Evolutionary conservation across 225 moss, liverwort and hornwort genomes (phyloP), one percentile per base, ranked within the genome.

Genomic region (Takakia lepidozioides): DNA sequence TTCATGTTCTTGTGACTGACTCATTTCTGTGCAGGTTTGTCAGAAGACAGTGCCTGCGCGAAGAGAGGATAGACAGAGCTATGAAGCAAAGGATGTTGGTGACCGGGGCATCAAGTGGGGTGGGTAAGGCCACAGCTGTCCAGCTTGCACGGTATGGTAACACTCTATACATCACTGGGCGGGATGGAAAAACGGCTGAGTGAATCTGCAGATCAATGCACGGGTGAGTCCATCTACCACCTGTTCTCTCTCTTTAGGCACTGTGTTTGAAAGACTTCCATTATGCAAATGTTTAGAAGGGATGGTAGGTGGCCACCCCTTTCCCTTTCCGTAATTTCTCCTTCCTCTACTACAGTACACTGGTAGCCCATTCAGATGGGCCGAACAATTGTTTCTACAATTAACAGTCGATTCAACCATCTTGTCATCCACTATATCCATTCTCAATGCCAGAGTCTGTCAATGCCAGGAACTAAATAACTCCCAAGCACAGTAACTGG

Each of bases 91-190:
- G 53, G 20, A 67, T 76, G 43, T 14, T 76, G 43, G 63, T 76
- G 53, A 76, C 63, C 15, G 60, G 76, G 21, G 71, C 71, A 21
- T 71, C 76, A 25, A 71, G 76, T 2, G 67, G 63, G 5, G 2
- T 71, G 25, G 67, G 67, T 9, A 71, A 46, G 48, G 71, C 71
- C 2, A 70, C 71, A 39, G 71, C 66, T 10, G 52, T 67, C 38
- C 71, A 67, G n/a, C 71, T 76, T 28, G 71, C 71, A 13, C 52
- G 63, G 1, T 51, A 71, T 23, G 71, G 71, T 14, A 70, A 75
- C 19, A 54, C 70, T 24, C 42, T 75, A 18, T 75, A 57, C 47
- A 61, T 75, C 27, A 75, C 75, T 8, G 75, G 75, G 2, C 66
- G 76, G 42, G 63, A 76, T 14, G n/a, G 29, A 60, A 42, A 38